Evolutionary conservation across 305 asterid genomes (phyloP), one percentile per base, ranked within the genome.

Genomic region (Fraxinus albicans): DNA sequence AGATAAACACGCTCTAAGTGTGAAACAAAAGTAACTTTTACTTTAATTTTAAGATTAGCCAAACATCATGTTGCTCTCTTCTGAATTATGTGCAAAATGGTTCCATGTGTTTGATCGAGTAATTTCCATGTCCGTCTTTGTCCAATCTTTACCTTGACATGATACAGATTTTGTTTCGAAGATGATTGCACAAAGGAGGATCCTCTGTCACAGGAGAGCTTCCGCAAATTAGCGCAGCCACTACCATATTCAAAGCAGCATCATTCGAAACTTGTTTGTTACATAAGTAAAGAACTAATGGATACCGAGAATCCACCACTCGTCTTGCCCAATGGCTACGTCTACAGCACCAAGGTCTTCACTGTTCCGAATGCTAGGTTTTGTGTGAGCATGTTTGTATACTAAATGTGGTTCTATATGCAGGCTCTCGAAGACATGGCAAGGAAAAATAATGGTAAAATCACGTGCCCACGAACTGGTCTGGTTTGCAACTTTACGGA

Each of bases 271-370:
- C 97, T 97, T 50, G 98, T 97, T 70, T 95, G 99, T 83, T 92
- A 91, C 88, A 94, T 97, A 58, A 95, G 93, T 77, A 97, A 95
- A 89, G 98, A 92, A 83, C 87, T 94, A 35, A 95, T 97, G 99
- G 99, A 97, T 85, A 90, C 97, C 17, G 98, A 97, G 91, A 97
- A 97, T 72, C 99, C 99, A 0, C 99, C 99, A 38, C 95, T 97
- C 5, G 99, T 95, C 83, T 87, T 97, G 86, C 99, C 99, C 8
- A 97, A 97, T 79, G 99, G 98, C 89, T 89, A 94, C 73, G 98
- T 95, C 85, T 97, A 97, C 86, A 97, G 99, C 95, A 95, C 98
- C 25, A 95, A 94, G 99, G 99, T 97, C 53, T 77, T 84, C 80
- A 21, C 55, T 67, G 23, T 74, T 79, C 67, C 74, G 17, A 25